A percentile compares a stretch with the other conserved stretches of the same genome.
phyloP scores from a whole-genome alignment of 169 alveolate genomes.

The Babesia divergens region DNA sequence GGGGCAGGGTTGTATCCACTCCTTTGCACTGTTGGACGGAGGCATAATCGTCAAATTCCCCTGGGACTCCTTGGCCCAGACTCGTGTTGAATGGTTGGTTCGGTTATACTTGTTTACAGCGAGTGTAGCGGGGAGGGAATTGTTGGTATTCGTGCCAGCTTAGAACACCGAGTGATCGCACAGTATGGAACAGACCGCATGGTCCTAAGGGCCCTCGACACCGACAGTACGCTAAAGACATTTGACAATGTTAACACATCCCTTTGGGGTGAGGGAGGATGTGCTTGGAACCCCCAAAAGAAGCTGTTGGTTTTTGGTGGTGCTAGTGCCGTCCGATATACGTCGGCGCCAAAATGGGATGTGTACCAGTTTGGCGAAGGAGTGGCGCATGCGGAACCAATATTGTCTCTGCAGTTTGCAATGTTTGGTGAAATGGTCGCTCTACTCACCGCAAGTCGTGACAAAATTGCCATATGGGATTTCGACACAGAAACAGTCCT shows the following conservation, averaged over 20 bases:
- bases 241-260: neutral
- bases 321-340: slow-evolving; percentile 16
- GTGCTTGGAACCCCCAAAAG: slow-evolving; percentile 20
- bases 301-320: slow-evolving; percentile 19
- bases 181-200: slow-evolving; percentile 15
- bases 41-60: slow-evolving; percentile 9
- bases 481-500: slow-evolving; percentile 29
- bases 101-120: neutral
- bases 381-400: slow-evolving; percentile 1
- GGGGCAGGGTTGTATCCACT: neutral
- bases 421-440: slow-evolving; percentile 27
- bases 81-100: neutral
- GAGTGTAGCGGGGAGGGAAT: slow-evolving; percentile 11
- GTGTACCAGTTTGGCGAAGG: slow-evolving; percentile 22
- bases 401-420: slow-evolving; percentile 8
- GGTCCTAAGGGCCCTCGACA: slow-evolving; percentile 14
- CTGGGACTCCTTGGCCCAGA: slow-evolving; percentile 19
- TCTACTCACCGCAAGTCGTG: slow-evolving; percentile 12
- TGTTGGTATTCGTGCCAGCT: neutral
- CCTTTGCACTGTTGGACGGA: slow-evolving; percentile 11
- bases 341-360: slow-evolving; percentile 48
- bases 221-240: neutral
- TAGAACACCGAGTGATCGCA: neutral
- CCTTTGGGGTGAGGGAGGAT: slow-evolving; percentile 1
- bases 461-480: slow-evolving; percentile 42